Percentiles rank a stretch among this genome's conserved stretches.
phyloP scores from a whole-genome alignment of 768 basidiomycete species.

The Floccularia luteovirens region DNA sequence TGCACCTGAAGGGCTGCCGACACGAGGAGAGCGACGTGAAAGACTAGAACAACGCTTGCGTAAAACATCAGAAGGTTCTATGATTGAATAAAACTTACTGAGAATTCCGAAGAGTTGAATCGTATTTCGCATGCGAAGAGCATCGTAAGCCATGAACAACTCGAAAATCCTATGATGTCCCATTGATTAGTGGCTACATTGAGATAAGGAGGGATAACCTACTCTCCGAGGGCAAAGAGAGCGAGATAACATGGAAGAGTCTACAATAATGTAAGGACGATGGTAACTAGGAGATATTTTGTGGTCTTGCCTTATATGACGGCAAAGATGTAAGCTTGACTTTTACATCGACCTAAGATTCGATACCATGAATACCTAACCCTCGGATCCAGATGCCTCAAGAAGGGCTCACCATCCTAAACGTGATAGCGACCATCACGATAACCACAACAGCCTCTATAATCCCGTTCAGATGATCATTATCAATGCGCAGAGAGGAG shows the following conservation, averaged over 20 bases:
- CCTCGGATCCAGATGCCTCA: not conserved
- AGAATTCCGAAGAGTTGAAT: slow-evolving; percentile 74
- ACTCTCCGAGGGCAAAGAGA: slow-evolving; percentile 80
- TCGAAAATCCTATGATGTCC: slow-evolving; percentile 61
- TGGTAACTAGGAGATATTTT: not conserved
- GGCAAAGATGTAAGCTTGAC: slow-evolving; percentile 30
- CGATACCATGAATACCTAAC: slow-evolving; percentile 4
- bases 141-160: slow-evolving; percentile 74
- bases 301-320: slow-evolving; percentile 45
- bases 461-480: not conserved
- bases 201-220: slow-evolving; percentile 12
- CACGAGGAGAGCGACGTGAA: slow-evolving; percentile 68
- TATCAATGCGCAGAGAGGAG: not conserved
- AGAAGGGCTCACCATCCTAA: slow-evolving; percentile 42
- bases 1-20: slow-evolving; percentile 72
- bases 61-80: not conserved
- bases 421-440: slow-evolving; percentile 66
- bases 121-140: slow-evolving; percentile 69
- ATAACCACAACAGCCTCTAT: slow-evolving; percentile 73
- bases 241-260: slow-evolving; percentile 83
- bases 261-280: slow-evolving; percentile 25
- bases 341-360: slow-evolving; percentile 39
- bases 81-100: slow-evolving; percentile 27
- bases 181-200: not conserved
- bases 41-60: slow-evolving; percentile 34